Percentiles rank a stretch among this genome's conserved stretches.
These are phyloP conservation scores for Aspergillus arachidicola DNA, from an alignment of 2,329 filamentous ascomycete genomes.

Conservation along the genomic window DNA sequence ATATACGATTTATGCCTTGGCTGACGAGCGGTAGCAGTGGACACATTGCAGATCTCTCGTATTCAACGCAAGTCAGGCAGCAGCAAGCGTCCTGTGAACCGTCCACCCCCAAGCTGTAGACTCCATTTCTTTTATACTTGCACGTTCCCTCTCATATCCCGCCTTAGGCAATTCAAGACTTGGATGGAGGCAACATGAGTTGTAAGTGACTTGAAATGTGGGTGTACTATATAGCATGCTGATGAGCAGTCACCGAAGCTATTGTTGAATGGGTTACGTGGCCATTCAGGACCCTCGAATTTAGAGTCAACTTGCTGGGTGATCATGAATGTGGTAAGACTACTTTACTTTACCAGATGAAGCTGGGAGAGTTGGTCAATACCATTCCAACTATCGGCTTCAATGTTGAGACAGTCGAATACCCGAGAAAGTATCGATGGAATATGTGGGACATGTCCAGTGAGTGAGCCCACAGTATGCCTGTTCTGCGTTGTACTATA, in stretches of 20 bases:
- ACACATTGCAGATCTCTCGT: too few relatives aligned
- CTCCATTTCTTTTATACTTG: neutral
- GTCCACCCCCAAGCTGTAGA: neutral
- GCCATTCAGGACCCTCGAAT: neutral
- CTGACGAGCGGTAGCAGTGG: too few relatives aligned
- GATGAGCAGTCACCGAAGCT: neutral
- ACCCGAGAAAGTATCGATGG: neutral
- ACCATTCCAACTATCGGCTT: neutral
- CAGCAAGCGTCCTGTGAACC: too few relatives aligned
- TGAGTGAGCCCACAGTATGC: neutral
- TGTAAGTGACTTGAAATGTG: neutral
- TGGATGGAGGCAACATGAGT: neutral
- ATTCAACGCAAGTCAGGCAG: too few relatives aligned
- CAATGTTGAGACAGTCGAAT: neutral
- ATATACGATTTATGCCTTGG: too few relatives aligned
- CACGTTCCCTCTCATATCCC: rapidly evolving
- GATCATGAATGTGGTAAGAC: neutral
- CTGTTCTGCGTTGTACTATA: neutral
- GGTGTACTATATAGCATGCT: neutral
- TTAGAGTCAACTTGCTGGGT: neutral
- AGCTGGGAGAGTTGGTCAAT: neutral
- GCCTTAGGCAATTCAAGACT: neutral
- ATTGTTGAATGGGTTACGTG: neutral
- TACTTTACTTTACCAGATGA: neutral
- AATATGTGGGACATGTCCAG: neutral